Evolutionary conservation across 139 green algal genomes (phyloP).

Genomic region (Chlorella sp.): DNA sequence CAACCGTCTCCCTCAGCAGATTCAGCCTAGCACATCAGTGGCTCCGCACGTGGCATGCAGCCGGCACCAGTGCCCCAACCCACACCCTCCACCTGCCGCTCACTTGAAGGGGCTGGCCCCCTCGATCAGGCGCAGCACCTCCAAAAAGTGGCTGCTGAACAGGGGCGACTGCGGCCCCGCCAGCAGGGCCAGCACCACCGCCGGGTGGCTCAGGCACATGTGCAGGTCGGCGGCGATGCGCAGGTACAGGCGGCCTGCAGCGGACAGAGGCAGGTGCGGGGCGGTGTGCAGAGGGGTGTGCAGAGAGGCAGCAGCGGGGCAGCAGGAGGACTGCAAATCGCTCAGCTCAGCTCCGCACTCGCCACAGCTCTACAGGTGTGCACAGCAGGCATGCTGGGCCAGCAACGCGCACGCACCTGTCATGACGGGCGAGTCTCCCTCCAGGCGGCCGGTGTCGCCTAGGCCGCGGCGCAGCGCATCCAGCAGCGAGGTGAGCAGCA

Average conservation of each 20-base stretch:
- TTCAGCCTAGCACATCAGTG: too few species aligned
- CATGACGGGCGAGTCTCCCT: background rate
- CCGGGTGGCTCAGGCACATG: slow-evolving; percentile 37
- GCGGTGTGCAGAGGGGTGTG: too few species aligned
- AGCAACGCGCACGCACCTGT: background rate
- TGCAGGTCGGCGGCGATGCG: slow-evolving; percentile 48
- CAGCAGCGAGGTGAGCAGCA: slow-evolving; percentile 42
- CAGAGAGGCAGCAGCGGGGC: background rate
- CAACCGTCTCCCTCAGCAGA: too few species aligned
- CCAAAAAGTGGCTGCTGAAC: background rate
- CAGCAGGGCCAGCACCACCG: slow-evolving; percentile 42
- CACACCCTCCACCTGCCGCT: background rate
- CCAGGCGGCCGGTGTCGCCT: background rate
- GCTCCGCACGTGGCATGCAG: too few species aligned
- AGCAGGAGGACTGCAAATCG: too few species aligned
- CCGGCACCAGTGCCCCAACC: too few species aligned
- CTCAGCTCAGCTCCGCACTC: background rate
- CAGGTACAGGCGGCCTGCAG: slow-evolving; percentile 26
- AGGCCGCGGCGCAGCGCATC: background rate
- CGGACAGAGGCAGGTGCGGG: background rate
- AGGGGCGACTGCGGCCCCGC: background rate
- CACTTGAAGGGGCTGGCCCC: slow-evolving; percentile 19
- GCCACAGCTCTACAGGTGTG: background rate
- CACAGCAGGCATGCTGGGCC: background rate
- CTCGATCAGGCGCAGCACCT: slow-evolving; percentile 29